A percentile compares a stretch with the other conserved stretches of the same genome.
Evolutionary conservation across 441 rosid genomes (phyloP).

Genomic region (Bruguiera hainesii): DNA sequence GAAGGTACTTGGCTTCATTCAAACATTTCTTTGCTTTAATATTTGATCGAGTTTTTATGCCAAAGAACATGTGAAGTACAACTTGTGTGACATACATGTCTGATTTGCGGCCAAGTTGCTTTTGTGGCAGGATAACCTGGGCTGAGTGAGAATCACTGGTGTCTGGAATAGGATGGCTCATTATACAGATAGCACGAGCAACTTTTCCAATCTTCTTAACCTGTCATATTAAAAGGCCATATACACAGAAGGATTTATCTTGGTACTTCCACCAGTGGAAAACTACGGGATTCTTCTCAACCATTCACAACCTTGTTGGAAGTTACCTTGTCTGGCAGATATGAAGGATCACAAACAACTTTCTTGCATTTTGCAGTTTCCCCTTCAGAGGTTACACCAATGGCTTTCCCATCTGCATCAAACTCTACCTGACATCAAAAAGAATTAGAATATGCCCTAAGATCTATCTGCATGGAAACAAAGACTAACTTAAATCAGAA

Average conservation of each 20-base stretch:
- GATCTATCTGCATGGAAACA: no score
- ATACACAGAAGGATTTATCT: not conserved
- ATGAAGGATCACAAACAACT: slow-evolving; percentile 83
- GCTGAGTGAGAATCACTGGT: slow-evolving; percentile 79
- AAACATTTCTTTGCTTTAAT: no score
- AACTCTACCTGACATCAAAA: slow-evolving; percentile 54
- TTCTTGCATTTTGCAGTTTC: slow-evolving; percentile 90
- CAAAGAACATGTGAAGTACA: not conserved
- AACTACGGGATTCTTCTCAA: not conserved
- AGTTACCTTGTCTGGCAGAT: slow-evolving; percentile 64
- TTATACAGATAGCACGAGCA: slow-evolving; percentile 73
- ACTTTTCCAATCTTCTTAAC: slow-evolving; percentile 75
- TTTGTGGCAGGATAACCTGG: slow-evolving; percentile 80
- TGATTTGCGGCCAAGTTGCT: slow-evolving; percentile 77
- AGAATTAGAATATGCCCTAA: not conserved
- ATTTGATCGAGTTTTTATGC: no score
- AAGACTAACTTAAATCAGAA: no score
- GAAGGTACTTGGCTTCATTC: no score
- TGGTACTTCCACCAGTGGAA: not conserved
- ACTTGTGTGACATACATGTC: slow-evolving; percentile 52
- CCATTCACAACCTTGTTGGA: not conserved
- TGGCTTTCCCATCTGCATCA: slow-evolving; percentile 57
- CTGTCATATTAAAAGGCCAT: slow-evolving; percentile 29
- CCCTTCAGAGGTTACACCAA: slow-evolving; percentile 74
- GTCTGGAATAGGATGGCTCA: slow-evolving; percentile 78